Conservation (phyloP, 129 eudicot genomes). For the Pseudognaphalium luteoalbum region DNA sequence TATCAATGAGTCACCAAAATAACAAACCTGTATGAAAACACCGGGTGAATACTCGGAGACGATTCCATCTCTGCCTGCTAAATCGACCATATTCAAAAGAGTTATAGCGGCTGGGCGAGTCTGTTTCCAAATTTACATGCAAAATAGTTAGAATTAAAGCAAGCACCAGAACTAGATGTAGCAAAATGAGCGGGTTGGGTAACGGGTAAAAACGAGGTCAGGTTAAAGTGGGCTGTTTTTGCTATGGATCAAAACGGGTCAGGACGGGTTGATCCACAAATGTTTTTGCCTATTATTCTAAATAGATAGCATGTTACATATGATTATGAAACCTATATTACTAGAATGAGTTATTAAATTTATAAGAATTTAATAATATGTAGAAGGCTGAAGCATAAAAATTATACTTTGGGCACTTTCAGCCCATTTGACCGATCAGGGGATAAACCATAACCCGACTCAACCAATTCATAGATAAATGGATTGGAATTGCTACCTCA, state of each 20-base stretch:
- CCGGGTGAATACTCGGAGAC: slow-evolving; percentile 82
- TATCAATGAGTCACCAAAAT: background rate
- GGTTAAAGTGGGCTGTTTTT: slow-evolving; percentile 1
- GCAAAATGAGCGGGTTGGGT: background rate
- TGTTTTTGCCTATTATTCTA: background rate
- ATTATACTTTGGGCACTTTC: background rate
- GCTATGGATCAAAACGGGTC: background rate
- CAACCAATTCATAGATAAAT: slow-evolving; percentile 1
- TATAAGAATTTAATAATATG: no score
- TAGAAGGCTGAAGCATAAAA: background rate
- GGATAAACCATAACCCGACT: slow-evolving; percentile 3
- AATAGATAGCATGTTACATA: background rate
- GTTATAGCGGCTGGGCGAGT: slow-evolving; percentile 77
- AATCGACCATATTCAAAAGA: slow-evolving; percentile 66
- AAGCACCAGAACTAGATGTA: slow-evolving; percentile 1
- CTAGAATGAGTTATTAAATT: background rate
- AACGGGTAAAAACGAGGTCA: background rate
- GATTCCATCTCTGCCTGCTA: slow-evolving; percentile 82
- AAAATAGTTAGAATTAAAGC: slow-evolving; percentile 9
- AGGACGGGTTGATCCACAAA: background rate
- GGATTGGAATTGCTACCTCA: background rate
- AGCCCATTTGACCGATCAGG: background rate
- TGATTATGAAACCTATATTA: background rate
- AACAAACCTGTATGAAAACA: slow-evolving; percentile 78
- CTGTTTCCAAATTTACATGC: slow-evolving; percentile 39